phyloP scores from a whole-genome alignment of 1,139 yeast species.

The Candida pseudoviswanathii region DNA sequence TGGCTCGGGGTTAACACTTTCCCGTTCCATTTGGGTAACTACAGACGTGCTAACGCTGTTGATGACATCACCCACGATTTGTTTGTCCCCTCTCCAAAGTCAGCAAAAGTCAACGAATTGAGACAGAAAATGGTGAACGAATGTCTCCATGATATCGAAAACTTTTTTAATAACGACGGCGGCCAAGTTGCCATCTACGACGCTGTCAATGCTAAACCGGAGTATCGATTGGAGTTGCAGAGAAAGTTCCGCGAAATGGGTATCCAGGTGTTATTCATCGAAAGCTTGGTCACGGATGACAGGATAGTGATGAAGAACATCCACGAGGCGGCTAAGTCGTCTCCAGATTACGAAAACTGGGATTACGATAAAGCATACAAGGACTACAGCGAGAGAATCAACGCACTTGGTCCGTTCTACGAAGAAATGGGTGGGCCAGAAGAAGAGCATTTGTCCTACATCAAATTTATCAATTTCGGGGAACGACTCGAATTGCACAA shows the following conservation, averaged over 20 bases:
- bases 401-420: constrained; percentile 52
- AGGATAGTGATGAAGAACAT: constrained; percentile 73
- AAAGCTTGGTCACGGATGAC: constrained; percentile 79
- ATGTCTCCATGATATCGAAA: constrained; percentile 69
- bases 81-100: constrained; percentile 62
- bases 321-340: constrained; percentile 75
- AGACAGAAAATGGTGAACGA: constrained; percentile 62
- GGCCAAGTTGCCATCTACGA: constrained; percentile 97
- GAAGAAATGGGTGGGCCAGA: constrained; percentile 51
- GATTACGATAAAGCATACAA: constrained; percentile 60
- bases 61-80: constrained; percentile 68
- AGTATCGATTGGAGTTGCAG: constrained; percentile 62
- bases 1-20: constrained; percentile 96
- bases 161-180: constrained; percentile 69
- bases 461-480: constrained; percentile 89
- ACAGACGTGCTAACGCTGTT: constrained; percentile 65
- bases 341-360: constrained; percentile 87
- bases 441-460: constrained; percentile 61
- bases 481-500: constrained; percentile 79
- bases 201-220: constrained; percentile 84
- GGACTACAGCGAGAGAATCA: constrained; percentile 59
- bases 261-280: constrained; percentile 84
- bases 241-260: constrained; percentile 55
- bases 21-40: constrained; percentile 90
- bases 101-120: constrained; percentile 53